phyloP scores from a whole-genome alignment of 73 alveolate genomes.

The Paramecium sexaurelia region DNA sequence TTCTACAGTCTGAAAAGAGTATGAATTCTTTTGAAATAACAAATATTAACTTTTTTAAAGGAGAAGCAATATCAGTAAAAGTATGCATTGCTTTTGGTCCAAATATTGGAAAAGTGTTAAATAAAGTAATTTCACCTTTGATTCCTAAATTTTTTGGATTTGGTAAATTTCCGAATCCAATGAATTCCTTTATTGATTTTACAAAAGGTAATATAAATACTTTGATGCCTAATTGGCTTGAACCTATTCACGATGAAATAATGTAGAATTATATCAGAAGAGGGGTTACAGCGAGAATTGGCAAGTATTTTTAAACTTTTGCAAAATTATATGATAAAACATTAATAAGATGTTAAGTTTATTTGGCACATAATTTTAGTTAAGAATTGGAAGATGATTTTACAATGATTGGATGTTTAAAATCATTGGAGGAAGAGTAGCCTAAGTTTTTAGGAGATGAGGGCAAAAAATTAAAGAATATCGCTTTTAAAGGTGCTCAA shows the following conservation, averaged over 20 bases:
- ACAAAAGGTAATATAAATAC: constrained; percentile 39
- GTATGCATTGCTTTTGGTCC: constrained; percentile 34
- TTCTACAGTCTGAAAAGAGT: not conserved
- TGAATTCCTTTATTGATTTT: constrained; percentile 5
- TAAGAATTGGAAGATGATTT: constrained; percentile 9
- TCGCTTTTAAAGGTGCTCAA: constrained; percentile 10
- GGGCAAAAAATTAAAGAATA: not conserved
- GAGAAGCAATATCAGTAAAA: constrained; percentile 13
- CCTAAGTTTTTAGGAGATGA: not conserved
- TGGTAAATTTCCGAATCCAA: not conserved
- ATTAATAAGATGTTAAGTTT: not conserved
- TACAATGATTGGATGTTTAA: constrained; percentile 49
- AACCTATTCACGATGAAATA: constrained; percentile 54
- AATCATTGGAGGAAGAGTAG: constrained; percentile 31
- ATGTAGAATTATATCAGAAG: constrained; percentile 42
- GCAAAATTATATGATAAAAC: constrained; percentile 40
- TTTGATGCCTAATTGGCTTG: constrained; percentile 7
- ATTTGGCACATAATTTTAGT: constrained; percentile 51
- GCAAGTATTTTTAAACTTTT: constrained; percentile 36
- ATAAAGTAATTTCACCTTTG: constrained; percentile 17
- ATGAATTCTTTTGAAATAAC: constrained; percentile 37
- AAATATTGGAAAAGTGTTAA: not conserved
- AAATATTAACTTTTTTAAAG: constrained; percentile 17
- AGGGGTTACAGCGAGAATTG: constrained; percentile 22
- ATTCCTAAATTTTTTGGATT: constrained; percentile 40